Conservation (phyloP, 495 filamentous ascomycete species). For the Lophiostoma macrostomum region DNA sequence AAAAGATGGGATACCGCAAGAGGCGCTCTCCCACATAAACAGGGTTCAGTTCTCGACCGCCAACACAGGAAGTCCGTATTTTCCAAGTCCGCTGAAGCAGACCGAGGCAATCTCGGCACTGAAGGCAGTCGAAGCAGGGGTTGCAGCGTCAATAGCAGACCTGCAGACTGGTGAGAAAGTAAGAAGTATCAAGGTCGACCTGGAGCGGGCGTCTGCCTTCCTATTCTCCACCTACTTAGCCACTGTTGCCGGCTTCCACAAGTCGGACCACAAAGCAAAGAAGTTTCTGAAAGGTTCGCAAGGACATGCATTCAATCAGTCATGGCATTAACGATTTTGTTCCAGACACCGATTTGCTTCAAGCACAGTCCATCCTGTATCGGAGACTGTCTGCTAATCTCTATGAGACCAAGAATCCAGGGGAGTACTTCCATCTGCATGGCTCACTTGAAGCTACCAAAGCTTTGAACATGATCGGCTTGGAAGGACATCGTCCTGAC, state of each 20-base stretch:
- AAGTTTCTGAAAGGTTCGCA: conserved; percentile 59
- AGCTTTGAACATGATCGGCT: conserved; percentile 68
- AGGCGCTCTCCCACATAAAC: conserved; percentile 32
- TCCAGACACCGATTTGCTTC: conserved; percentile 67
- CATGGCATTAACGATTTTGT: background rate
- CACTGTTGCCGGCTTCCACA: conserved; percentile 66
- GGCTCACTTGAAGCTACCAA: conserved; percentile 69
- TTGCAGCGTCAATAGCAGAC: conserved; percentile 62
- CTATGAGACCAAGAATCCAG: conserved; percentile 63
- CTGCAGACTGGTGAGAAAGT: conserved; percentile 48
- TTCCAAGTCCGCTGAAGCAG: conserved; percentile 69
- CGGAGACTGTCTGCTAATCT: conserved; percentile 72
- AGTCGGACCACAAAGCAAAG: conserved; percentile 58
- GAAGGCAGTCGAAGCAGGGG: conserved; percentile 67
- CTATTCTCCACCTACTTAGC: conserved; percentile 71
- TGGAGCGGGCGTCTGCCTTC: conserved; percentile 65
- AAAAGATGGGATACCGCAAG: conserved; percentile 35
- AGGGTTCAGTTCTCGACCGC: conserved; percentile 33
- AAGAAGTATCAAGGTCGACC: conserved; percentile 54
- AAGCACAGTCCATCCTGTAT: conserved; percentile 69
- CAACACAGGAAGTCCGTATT: conserved; percentile 37
- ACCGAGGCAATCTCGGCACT: conserved; percentile 65
- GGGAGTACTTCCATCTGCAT: conserved; percentile 74
- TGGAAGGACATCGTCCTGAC: conserved; percentile 60
- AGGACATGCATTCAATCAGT: background rate